Evolutionary conservation across 139 green algal genomes (phyloP).

Genomic region (Mychonastes homosphaera): DNA sequence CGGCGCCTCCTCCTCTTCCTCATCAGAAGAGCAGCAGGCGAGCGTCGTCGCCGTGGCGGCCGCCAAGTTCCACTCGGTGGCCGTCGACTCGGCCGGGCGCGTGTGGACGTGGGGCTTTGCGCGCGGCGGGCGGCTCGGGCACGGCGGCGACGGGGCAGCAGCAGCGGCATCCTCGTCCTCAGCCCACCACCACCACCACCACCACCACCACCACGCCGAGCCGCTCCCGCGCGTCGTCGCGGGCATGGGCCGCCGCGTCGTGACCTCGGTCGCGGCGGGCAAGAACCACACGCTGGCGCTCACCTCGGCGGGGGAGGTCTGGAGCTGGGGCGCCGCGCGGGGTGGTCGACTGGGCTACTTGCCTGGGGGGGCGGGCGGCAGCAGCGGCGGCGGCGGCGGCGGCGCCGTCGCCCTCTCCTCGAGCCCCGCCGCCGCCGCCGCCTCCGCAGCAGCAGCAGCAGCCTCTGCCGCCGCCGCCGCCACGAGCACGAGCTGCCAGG

Average conservation of each 20-base stretch:
- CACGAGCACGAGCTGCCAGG: not conserved
- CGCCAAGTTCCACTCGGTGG: slow-evolving; percentile 81
- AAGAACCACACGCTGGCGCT: slow-evolving; percentile 83
- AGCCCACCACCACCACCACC: not conserved
- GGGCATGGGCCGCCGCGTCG: slow-evolving; percentile 21
- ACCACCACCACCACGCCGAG: slow-evolving; percentile 20
- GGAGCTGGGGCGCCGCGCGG: slow-evolving; percentile 59
- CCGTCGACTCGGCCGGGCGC: slow-evolving; percentile 50
- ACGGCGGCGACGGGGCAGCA: slow-evolving; percentile 70
- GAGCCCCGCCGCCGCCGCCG: too few species aligned
- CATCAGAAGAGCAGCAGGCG: not conserved
- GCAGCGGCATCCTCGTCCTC: slow-evolving; percentile 3
- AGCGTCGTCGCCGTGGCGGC: slow-evolving; percentile 41
- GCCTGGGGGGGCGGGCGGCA: too few species aligned
- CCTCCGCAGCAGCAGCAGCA: not conserved
- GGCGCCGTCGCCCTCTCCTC: too few species aligned
- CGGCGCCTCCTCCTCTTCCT: not conserved
- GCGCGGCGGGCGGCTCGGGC: slow-evolving; percentile 30
- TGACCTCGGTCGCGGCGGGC: slow-evolving; percentile 44
- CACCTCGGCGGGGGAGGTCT: slow-evolving; percentile 66
- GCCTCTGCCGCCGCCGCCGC: too few species aligned
- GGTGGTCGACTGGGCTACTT: slow-evolving; percentile 65
- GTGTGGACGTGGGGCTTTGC: slow-evolving; percentile 59
- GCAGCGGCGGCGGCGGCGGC: too few species aligned
- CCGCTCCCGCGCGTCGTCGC: slow-evolving; percentile 32